These are phyloP conservation scores for Diversispora epigaea DNA, from an alignment of 192 early-diverging fungal genomes.

Conservation along the genomic window DNA sequence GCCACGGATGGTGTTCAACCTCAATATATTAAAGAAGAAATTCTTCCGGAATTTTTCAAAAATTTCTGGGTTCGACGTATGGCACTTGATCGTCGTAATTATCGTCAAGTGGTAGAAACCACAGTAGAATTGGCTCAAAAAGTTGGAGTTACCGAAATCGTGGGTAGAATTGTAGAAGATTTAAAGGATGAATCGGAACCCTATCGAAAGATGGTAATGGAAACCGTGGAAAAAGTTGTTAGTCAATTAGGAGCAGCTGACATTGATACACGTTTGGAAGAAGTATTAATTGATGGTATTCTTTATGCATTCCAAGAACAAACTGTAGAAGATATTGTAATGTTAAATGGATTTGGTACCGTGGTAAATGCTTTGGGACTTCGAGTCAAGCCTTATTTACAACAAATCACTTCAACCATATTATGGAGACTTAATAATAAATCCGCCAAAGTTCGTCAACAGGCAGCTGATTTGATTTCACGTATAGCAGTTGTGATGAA, in stretches of 20 bases:
- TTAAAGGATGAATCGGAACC: conserved; percentile 94
- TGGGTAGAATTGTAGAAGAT: conserved; percentile 82
- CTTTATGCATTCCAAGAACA: conserved; percentile 99
- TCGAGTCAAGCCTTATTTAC: conserved; percentile 89
- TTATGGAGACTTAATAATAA: conserved; percentile 98
- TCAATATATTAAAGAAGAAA: conserved; percentile 82
- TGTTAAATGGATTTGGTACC: conserved; percentile 95
- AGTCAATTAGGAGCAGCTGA: conserved; percentile 81
- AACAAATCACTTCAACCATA: conserved; percentile 91
- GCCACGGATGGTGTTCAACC: conserved; percentile 89
- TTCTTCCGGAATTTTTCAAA: conserved; percentile 93
- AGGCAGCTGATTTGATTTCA: conserved; percentile 95
- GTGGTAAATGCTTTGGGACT: conserved; percentile 88
- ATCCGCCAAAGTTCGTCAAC: conserved; percentile 91
- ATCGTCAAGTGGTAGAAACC: conserved; percentile 91
- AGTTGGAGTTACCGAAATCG: conserved; percentile 90
- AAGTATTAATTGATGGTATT: conserved; percentile 94
- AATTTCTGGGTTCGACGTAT: conserved; percentile 98
- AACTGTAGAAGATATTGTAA: conserved; percentile 85
- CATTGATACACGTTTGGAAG: conserved; percentile 88
- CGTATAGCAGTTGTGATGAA: conserved; percentile 93
- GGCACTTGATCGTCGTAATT: conserved; percentile 93
- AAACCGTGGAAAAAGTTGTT: conserved; percentile 85
- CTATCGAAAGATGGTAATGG: conserved; percentile 97
- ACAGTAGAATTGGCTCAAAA: conserved; percentile 93